phyloP scores from a whole-genome alignment of 192 early-diverging fungal species.

The Backusella circina region DNA sequence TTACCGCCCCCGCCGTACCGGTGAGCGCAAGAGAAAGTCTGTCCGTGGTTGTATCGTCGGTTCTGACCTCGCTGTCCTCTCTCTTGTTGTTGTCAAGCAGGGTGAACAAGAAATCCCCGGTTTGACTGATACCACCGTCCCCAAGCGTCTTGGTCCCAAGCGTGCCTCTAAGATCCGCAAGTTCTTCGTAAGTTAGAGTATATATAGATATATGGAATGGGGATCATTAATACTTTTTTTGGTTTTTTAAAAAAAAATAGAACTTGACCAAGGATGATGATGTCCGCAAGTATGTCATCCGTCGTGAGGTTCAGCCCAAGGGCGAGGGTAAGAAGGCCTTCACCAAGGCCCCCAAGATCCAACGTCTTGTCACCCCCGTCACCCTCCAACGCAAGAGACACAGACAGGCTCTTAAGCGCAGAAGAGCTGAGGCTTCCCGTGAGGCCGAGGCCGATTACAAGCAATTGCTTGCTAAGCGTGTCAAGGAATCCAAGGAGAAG shows the following conservation, averaged over 20 bases:
- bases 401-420: conserved; percentile 82
- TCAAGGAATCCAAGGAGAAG: conserved; percentile 95
- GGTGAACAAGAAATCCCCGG: conserved; percentile 95
- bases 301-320: conserved; percentile 91
- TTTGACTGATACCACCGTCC: conserved; percentile 87
- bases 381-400: conserved; percentile 96
- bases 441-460: conserved; percentile 82
- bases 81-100: conserved; percentile 94
- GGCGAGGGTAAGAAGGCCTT: conserved; percentile 86
- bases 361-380: conserved; percentile 96
- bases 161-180: conserved; percentile 98
- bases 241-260: too few species aligned
- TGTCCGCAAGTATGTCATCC: conserved; percentile 99
- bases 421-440: conserved; percentile 74
- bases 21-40: conserved; percentile 98
- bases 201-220: background rate
- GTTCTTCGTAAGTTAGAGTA: conserved; percentile 75
- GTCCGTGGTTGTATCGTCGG: conserved; percentile 99
- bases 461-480: conserved; percentile 84
- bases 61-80: conserved; percentile 90
- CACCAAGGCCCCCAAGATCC: conserved; percentile 97
- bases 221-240: background rate
- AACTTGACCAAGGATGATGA: conserved; percentile 98
- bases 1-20: conserved; percentile 90
- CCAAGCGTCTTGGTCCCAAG: conserved; percentile 99